Percentiles rank a stretch among this genome's conserved stretches.
Evolutionary conservation across 2,329 filamentous ascomycete genomes (phyloP).

Genomic region (Ophiognomonia clavigignenti-juglandacearum): DNA sequence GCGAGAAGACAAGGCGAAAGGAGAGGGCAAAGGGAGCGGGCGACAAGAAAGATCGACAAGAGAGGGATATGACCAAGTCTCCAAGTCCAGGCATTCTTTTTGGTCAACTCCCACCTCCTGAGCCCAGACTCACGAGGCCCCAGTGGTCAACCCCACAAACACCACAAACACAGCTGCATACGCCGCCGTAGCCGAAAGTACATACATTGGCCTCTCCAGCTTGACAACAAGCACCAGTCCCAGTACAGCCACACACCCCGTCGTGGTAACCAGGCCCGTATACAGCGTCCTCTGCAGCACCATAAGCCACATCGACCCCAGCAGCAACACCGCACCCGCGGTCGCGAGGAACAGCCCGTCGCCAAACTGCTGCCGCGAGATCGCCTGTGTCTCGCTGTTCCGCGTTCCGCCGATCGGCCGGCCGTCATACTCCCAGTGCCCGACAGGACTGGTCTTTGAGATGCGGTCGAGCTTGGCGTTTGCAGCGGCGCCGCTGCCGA

Average conservation of each 20-base stretch:
- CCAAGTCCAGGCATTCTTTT: no score
- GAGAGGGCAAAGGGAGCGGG: no score
- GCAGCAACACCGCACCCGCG: not conserved
- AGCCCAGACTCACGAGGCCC: no score
- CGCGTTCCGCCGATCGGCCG: not conserved
- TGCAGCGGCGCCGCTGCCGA: no score
- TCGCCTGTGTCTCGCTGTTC: no score
- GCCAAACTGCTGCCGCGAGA: not conserved
- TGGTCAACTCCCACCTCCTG: no score
- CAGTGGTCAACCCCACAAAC: no score
- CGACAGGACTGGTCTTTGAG: not conserved
- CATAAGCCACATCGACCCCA: constrained; percentile 6
- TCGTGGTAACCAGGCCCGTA: constrained; percentile 2
- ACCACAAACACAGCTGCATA: constrained; percentile 6
- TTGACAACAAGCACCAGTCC: not conserved
- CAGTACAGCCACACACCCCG: not conserved
- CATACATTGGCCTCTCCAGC: not conserved
- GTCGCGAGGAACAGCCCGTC: not conserved
- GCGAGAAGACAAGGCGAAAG: no score
- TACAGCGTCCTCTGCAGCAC: not conserved
- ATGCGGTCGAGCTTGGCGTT: not conserved
- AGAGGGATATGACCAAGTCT: no score
- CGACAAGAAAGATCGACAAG: no score
- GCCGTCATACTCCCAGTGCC: not conserved
- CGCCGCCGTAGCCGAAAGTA: not conserved